These are phyloP conservation scores for Exserohilum turcica DNA, from an alignment of 2,329 filamentous ascomycete species.

Conservation along the genomic window DNA sequence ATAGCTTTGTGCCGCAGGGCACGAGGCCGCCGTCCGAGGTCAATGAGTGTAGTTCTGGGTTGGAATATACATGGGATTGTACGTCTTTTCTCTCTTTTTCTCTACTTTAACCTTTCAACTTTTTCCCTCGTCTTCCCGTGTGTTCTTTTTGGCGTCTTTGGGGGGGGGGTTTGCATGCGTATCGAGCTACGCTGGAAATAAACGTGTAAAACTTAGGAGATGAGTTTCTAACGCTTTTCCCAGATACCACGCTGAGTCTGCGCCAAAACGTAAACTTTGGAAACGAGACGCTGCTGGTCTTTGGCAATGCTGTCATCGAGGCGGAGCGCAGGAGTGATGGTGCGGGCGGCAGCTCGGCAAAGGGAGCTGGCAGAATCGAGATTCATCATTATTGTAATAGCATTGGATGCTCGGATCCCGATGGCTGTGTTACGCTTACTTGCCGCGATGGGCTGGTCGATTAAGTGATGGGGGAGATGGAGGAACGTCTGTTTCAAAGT, in stretches of 20 bases:
- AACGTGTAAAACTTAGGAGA: too few relatives aligned
- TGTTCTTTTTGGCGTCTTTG: too few relatives aligned
- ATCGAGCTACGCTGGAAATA: too few relatives aligned
- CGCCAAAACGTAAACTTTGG: not conserved
- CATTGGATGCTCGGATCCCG: not conserved
- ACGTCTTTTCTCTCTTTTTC: not conserved
- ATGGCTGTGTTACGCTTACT: not conserved
- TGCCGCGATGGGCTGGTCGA: too few relatives aligned
- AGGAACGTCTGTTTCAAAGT: too few relatives aligned
- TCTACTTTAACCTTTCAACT: too few relatives aligned
- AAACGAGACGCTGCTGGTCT: not conserved
- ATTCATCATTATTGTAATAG: not conserved
- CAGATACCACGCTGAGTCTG: not conserved
- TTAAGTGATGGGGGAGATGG: too few relatives aligned
- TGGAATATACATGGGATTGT: conserved; percentile 19
- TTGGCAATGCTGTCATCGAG: not conserved
- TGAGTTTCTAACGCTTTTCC: too few relatives aligned
- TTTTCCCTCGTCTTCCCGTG: too few relatives aligned
- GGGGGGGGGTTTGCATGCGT: too few relatives aligned
- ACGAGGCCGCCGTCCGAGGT: conserved; percentile 12
- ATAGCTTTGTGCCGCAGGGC: conserved; percentile 22
- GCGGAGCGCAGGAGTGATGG: not conserved
- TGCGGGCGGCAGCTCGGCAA: not conserved
- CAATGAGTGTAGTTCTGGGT: conserved; percentile 5
- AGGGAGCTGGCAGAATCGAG: not conserved